phyloP scores from a whole-genome alignment of 257 asterid species.

The Cynanchum wilfordii region DNA sequence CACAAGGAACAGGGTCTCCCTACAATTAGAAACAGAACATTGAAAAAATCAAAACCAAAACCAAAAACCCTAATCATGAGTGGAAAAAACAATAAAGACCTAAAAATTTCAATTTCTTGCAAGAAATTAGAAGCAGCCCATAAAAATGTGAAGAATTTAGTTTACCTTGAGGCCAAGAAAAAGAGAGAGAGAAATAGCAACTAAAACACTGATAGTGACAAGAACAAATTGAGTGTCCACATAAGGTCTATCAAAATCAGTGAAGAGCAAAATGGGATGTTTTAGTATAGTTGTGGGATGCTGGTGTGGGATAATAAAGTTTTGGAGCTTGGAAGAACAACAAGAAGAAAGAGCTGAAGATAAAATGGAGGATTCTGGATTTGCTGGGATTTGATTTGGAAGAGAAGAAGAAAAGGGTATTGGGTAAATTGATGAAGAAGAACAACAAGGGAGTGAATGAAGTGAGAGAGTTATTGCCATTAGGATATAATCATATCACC shows the following conservation, averaged over 20 bases:
- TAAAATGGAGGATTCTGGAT: conserved; percentile 30
- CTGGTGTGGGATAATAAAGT: conserved; percentile 12
- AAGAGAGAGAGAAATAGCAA: conserved; percentile 79
- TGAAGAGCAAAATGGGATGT: conserved; percentile 54
- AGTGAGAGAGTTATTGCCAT: conserved; percentile 20
- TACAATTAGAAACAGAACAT: conserved; percentile 24
- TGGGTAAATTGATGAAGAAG: conserved; percentile 5
- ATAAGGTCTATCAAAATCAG: conserved; percentile 45
- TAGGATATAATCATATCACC: not conserved
- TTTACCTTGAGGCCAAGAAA: conserved; percentile 81
- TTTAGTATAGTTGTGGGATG: conserved; percentile 17
- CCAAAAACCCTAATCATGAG: not conserved
- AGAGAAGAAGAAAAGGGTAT: conserved; percentile 12
- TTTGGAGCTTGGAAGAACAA: conserved; percentile 30
- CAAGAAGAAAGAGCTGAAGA: conserved; percentile 24
- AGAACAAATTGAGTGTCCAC: conserved; percentile 84
- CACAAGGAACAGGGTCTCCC: conserved; percentile 95
- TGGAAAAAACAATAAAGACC: not conserved
- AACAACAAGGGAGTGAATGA: conserved; percentile 5
- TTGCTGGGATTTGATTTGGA: conserved; percentile 22
- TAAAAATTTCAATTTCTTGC: not conserved
- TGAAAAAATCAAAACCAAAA: not conserved
- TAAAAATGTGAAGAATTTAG: too few species aligned
- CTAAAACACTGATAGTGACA: conserved; percentile 68
- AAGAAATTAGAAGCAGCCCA: not conserved